These are phyloP conservation scores for Rhodotorula sp. DNA, from an alignment of 1,284 basidiomycete genomes.

Conservation along the genomic window DNA sequence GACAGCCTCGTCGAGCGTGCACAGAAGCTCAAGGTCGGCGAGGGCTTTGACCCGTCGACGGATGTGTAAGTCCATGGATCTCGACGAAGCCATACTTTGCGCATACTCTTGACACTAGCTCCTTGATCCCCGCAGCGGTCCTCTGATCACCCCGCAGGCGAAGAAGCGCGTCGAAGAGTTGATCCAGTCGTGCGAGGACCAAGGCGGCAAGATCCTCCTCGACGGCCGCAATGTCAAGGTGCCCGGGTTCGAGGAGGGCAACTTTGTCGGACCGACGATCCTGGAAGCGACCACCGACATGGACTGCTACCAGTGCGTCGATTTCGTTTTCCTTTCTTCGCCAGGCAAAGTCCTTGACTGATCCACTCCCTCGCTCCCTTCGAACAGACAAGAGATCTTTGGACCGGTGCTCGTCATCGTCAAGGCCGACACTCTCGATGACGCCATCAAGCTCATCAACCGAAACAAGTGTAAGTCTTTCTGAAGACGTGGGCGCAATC, in stretches of 20 bases:
- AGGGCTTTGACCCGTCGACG: slow-evolving; percentile 82
- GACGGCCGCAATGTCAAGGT: slow-evolving; percentile 77
- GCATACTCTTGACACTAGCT: neutral
- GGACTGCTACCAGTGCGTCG: slow-evolving; percentile 76
- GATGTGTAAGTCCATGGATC: slow-evolving; percentile 69
- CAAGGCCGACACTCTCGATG: slow-evolving; percentile 80
- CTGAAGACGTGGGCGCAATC: too few relatives aligned
- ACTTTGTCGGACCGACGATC: slow-evolving; percentile 93
- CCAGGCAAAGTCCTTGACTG: neutral
- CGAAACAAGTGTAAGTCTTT: slow-evolving; percentile 68
- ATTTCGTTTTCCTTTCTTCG: neutral
- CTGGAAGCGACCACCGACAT: slow-evolving; percentile 79
- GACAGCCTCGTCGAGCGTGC: slow-evolving; percentile 84
- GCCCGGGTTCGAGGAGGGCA: slow-evolving; percentile 79
- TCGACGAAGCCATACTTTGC: neutral
- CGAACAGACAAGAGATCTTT: slow-evolving; percentile 83
- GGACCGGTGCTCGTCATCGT: slow-evolving; percentile 85
- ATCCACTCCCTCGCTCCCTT: neutral
- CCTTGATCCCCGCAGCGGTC: slow-evolving; percentile 62
- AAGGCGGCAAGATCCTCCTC: slow-evolving; percentile 84
- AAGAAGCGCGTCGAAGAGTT: slow-evolving; percentile 74
- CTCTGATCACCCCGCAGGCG: slow-evolving; percentile 85
- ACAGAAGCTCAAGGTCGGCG: slow-evolving; percentile 75
- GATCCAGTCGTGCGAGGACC: slow-evolving; percentile 74
- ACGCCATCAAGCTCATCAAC: slow-evolving; percentile 88